Base-by-base conservation (phyloP, 352 stramenopile species). In the Phytophthora cactorum region DNA sequence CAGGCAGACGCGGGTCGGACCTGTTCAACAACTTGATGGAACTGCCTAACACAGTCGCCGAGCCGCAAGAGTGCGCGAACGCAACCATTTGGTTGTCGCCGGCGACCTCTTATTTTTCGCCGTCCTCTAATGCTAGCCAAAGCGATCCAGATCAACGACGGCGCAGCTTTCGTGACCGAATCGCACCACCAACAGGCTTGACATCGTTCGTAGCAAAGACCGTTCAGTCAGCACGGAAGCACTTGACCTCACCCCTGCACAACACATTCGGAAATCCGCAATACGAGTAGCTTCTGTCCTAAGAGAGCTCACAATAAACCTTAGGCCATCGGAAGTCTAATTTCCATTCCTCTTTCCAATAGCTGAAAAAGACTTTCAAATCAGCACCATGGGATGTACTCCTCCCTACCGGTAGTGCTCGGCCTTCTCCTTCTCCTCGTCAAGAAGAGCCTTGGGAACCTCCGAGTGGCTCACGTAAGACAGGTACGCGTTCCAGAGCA, bases 401-500 rank as follows among this genome's bases (percentile, higher is more conserved):
- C 0, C 27, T 12, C 39, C 10, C 27, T 8, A 15, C 2, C 43
- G 17, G 63, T 49, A 68, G 32, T 51, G 25, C 46, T 69, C 17
- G 5, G 17, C 25, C 12, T 50, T 52, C n/a, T 43, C 49, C n/a
- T n/a, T 50, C 25, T 59, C 52, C 29, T 54, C 66, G 25, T 52
- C 36, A 14, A 59, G 34, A 68, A 68, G 46, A 12, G 27, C 12
- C 43, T 73, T 71, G 5, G 53, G 28, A 38, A 75, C 44, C 15
- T 70, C 34, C 34, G 68, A 53, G 70, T 95, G 86, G 66, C 87
- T 92, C 52, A 92, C 74, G 54, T 84, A 90, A 47, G 87, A 95
- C 32, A 95, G 65, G 60, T 95, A 95, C 45, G 81, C 74, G 77
- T 95, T 95, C 87, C 87, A 95, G 46, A 92, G 75, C 44, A 95